These are phyloP conservation scores for Amesomyces nigricolor DNA, from an alignment of 2,329 filamentous ascomycete genomes.

Conservation along the genomic window DNA sequence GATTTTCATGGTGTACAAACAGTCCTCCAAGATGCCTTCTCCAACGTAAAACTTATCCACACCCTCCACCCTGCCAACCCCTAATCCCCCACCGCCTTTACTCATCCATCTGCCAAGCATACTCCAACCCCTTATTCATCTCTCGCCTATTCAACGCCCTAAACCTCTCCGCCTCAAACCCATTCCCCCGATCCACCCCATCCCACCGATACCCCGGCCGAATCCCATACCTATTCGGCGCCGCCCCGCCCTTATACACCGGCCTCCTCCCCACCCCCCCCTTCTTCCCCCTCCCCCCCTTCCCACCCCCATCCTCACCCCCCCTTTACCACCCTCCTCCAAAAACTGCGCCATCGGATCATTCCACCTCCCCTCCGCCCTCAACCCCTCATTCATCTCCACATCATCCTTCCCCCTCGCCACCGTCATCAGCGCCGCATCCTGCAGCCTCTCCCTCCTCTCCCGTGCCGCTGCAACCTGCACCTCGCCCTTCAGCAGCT, in stretches of 20 bases:
- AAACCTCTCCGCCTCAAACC: slow-evolving; percentile 91
- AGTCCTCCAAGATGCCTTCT: too few species aligned
- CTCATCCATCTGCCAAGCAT: slow-evolving; percentile 90
- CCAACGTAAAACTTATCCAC: not conserved
- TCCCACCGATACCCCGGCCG: slow-evolving; percentile 92
- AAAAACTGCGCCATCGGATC: slow-evolving; percentile 86
- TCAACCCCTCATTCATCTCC: slow-evolving; percentile 78
- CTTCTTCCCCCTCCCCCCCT: slow-evolving; percentile 24
- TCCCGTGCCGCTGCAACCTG: slow-evolving; percentile 64
- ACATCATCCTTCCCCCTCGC: slow-evolving; percentile 78
- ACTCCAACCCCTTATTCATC: slow-evolving; percentile 74
- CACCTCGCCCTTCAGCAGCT: slow-evolving; percentile 76
- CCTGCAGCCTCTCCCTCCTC: slow-evolving; percentile 63
- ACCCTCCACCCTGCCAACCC: not conserved
- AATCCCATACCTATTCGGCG: slow-evolving; percentile 92
- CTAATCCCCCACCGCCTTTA: slow-evolving; percentile 6
- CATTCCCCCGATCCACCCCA: slow-evolving; percentile 88
- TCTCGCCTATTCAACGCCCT: slow-evolving; percentile 74
- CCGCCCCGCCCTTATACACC: slow-evolving; percentile 70
- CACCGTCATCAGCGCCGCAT: slow-evolving; percentile 76
- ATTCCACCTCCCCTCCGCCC: slow-evolving; percentile 75
- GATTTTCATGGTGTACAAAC: too few species aligned
- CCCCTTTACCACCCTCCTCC: slow-evolving; percentile 26
- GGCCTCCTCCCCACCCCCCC: slow-evolving; percentile 46
- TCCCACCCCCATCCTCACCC: slow-evolving; percentile 31